phyloP scores from a whole-genome alignment of 441 rosid species.

The Erodium trifolium region DNA sequence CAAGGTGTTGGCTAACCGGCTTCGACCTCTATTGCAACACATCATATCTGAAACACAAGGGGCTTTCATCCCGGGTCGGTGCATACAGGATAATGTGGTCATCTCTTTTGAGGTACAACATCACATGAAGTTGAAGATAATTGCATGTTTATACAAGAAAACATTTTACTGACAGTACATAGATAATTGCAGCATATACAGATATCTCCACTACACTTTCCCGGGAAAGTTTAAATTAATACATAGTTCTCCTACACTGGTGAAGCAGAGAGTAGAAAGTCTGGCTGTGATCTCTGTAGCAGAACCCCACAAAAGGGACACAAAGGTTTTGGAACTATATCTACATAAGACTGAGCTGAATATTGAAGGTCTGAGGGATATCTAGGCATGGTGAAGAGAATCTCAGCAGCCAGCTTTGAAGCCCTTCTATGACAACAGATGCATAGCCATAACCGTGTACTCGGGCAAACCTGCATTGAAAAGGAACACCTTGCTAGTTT shows the following conservation, averaged over 20 bases:
- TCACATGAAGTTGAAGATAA: too few species aligned
- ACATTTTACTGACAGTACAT: neutral
- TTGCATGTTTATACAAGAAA: too few species aligned
- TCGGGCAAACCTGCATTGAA: slow-evolving; percentile 73
- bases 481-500: slow-evolving; percentile 60
- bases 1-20: too few species aligned
- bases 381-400: slow-evolving; percentile 40
- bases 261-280: slow-evolving; percentile 62
- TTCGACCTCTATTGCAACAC: too few species aligned
- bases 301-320: slow-evolving; percentile 83
- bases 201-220: neutral
- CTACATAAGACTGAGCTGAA: slow-evolving; percentile 22
- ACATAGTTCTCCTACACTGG: slow-evolving; percentile 37
- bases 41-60: too few species aligned
- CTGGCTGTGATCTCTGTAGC: slow-evolving; percentile 70
- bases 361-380: slow-evolving; percentile 37
- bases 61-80: too few species aligned
- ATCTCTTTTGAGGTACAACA: too few species aligned
- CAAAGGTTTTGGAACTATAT: slow-evolving; percentile 39
- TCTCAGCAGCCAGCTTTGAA: slow-evolving; percentile 44
- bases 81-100: too few species aligned
- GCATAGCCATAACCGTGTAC: slow-evolving; percentile 68
- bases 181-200: neutral
- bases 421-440: slow-evolving; percentile 63
- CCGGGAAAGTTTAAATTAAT: neutral